Conservation (phyloP, 768 basidiomycete species). For the Hypholoma sublateritium region DNA sequence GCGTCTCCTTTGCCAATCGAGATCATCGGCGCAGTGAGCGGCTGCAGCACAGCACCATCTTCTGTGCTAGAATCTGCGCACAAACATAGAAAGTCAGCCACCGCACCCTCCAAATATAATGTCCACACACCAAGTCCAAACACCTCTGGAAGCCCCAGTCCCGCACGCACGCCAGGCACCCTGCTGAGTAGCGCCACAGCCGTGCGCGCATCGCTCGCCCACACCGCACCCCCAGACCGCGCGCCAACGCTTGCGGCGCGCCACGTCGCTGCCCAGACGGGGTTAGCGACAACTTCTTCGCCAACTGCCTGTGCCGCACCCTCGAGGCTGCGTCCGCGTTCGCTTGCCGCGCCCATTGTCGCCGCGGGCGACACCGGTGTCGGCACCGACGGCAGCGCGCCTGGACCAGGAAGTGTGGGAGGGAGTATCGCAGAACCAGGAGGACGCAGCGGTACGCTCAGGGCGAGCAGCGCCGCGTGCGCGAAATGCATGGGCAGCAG, state of each 20-base stretch:
- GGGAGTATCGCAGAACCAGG: conserved; percentile 49
- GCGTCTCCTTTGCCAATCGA: conserved; percentile 67
- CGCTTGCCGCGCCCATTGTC: conserved; percentile 58
- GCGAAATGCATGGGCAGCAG: conserved; percentile 70
- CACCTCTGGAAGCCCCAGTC: conserved; percentile 42
- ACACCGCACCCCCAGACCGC: conserved; percentile 36
- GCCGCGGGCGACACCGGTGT: conserved; percentile 87
- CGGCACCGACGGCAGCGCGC: conserved; percentile 46
- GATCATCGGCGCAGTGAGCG: conserved; percentile 56
- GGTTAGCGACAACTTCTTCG: conserved; percentile 73
- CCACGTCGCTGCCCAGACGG: conserved; percentile 69
- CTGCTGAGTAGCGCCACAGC: conserved; percentile 42
- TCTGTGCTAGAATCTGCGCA: neutral
- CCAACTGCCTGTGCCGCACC: conserved; percentile 63
- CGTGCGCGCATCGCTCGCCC: conserved; percentile 56
- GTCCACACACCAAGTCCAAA: conserved; percentile 38
- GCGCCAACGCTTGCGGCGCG: conserved; percentile 34
- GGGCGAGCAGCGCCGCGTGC: conserved; percentile 59
- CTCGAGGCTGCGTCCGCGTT: conserved; percentile 68
- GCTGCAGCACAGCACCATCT: conserved; percentile 13
- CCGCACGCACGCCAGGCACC: conserved; percentile 37
- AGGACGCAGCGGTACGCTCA: conserved; percentile 59
- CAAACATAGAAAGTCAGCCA: neutral
- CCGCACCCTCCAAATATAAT: neutral
- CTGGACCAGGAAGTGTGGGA: conserved; percentile 31